Conservation (phyloP, 2,329 filamentous ascomycete species). For the Neonectria magnoliae region DNA sequence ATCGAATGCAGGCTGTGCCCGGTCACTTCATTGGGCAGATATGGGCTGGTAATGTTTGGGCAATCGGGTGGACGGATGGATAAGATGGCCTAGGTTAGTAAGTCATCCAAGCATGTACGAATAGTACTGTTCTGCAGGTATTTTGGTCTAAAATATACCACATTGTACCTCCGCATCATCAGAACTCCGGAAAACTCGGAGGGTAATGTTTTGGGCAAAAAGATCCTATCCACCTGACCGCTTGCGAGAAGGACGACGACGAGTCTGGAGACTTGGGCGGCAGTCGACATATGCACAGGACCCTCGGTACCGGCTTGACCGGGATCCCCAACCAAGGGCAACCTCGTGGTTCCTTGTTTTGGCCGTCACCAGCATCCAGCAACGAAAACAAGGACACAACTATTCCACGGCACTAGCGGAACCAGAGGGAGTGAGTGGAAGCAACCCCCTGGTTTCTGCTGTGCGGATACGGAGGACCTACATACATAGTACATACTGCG, state of each 20-base stretch:
- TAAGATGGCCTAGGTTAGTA: no score
- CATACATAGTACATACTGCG: not conserved
- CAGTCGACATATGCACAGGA: not conserved
- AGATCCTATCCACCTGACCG: slow-evolving; percentile 11
- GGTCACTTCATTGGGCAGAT: not conserved
- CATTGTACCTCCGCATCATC: not conserved
- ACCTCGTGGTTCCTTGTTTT: slow-evolving; percentile 22
- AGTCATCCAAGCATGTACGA: no score
- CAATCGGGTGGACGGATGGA: not conserved
- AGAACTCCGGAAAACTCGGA: not conserved
- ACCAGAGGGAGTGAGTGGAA: not conserved
- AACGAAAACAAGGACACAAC: slow-evolving; percentile 34
- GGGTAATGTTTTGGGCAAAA: not conserved
- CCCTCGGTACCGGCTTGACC: not conserved
- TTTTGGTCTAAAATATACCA: not conserved
- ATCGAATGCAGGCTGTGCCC: slow-evolving; percentile 5
- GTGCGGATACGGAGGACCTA: slow-evolving; percentile 10
- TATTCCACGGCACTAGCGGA: slow-evolving; percentile 12
- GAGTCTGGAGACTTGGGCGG: slow-evolving; percentile 4
- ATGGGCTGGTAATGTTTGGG: not conserved
- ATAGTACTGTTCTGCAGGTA: not conserved
- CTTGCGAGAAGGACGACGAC: not conserved
- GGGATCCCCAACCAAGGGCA: slow-evolving; percentile 17
- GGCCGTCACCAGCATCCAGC: slow-evolving; percentile 42
- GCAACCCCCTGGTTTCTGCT: not conserved